Percentiles rank a stretch among this genome's conserved stretches.
These are phyloP conservation scores for Vigna unguiculata DNA, from an alignment of 306 rosid genomes.

Conservation along the genomic window DNA sequence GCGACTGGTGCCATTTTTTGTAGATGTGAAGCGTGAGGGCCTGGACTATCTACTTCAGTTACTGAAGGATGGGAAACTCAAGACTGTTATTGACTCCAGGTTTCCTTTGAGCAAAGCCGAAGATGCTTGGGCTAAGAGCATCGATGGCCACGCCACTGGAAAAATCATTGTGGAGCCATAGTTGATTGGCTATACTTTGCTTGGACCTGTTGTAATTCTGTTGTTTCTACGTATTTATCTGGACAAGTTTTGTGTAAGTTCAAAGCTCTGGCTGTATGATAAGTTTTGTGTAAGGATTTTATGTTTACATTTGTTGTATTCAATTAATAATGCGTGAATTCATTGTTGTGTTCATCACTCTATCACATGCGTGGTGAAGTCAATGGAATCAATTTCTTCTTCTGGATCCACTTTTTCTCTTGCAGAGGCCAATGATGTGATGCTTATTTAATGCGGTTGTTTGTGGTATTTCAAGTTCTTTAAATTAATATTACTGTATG, in stretches of 20 bases:
- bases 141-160: constrained; percentile 70
- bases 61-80: constrained; percentile 67
- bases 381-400: no score
- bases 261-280: no score
- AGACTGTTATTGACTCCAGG: constrained; percentile 59
- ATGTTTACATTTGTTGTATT: no score
- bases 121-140: constrained; percentile 83
- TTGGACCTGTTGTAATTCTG: constrained; percentile 21
- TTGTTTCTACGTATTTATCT: constrained; percentile 4
- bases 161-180: constrained; percentile 72
- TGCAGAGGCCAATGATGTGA: no score
- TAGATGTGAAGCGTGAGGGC: constrained; percentile 51
- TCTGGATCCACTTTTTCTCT: no score
- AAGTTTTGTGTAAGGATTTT: no score
- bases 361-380: no score
- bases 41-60: constrained; percentile 55
- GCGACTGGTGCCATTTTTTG: constrained; percentile 53
- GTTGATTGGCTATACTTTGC: constrained; percentile 20
- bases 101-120: constrained; percentile 71
- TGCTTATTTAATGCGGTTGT: no score
- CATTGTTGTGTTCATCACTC: no score
- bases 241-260: constrained; percentile 3
- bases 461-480: no score
- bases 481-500: no score
- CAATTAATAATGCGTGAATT: no score